Conservation (phyloP, 176 grass and related monocot genomes). For the Poa pratensis region DNA sequence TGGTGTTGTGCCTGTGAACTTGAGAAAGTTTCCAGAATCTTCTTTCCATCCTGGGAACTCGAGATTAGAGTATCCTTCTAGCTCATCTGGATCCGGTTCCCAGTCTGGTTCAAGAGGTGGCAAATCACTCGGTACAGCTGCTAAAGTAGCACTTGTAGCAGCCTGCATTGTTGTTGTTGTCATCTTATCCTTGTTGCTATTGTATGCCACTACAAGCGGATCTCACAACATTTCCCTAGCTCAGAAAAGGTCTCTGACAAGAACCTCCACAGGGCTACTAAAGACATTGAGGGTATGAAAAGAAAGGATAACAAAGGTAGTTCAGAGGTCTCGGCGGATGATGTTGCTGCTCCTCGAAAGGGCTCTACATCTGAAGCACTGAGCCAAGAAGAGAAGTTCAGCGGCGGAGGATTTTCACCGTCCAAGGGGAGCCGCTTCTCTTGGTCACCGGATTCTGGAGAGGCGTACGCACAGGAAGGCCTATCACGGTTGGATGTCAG, state of each 20-base stretch:
- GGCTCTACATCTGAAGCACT: conserved; percentile 73
- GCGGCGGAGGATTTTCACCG: conserved; percentile 71
- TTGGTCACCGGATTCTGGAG: conserved; percentile 87
- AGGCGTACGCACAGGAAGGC: conserved; percentile 58
- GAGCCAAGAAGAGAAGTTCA: conserved; percentile 82
- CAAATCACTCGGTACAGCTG: conserved; percentile 53
- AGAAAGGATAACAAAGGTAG: conserved; percentile 65
- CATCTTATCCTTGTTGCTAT: conserved; percentile 77
- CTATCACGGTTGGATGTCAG: conserved; percentile 76
- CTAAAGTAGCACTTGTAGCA: conserved; percentile 66
- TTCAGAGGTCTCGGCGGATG: conserved; percentile 75
- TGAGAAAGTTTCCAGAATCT: conserved; percentile 94
- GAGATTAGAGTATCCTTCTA: conserved; percentile 72
- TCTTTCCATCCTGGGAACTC: conserved; percentile 98
- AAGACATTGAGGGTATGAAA: conserved; percentile 52
- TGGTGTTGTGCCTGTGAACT: conserved; percentile 82
- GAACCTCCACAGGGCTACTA: conserved; percentile 53
- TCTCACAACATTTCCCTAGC: conserved; percentile 60
- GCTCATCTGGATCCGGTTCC: conserved; percentile 56
- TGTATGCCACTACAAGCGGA: conserved; percentile 55
- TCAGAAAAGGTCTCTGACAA: conserved; percentile 89
- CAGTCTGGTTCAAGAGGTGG: conserved; percentile 51
- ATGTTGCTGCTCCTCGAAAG: conserved; percentile 72
- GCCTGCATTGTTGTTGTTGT: conserved; percentile 65
- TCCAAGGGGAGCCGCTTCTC: conserved; percentile 85